Base-by-base conservation (phyloP, 2,329 filamentous ascomycete species). In the Podosphaera xanthii region DNA sequence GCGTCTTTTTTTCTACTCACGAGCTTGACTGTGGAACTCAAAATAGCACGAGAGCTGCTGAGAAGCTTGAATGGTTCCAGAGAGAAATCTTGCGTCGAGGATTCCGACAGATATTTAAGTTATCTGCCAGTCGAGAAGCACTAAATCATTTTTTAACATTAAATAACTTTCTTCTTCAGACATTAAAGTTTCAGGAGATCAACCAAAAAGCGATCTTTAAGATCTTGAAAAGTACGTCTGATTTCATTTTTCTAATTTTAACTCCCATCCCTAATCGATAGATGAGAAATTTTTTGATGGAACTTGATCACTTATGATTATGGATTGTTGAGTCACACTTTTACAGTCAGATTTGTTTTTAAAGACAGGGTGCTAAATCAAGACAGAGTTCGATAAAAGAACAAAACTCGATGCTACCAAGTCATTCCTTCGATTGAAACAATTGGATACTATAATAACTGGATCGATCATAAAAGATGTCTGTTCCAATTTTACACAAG, bases 121-220 rank as follows among this genome's bases (percentile, higher is more conserved):
- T 85, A 55, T 73, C 77, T 33, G 77, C 82, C 58, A 89, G 86
- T 64, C 74, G 75, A 31, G 67, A 73, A 7, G 83, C 87, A 0
- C 78, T 89, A 57, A 72, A 60, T 2, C 77, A 76, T 33, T 94
- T 94, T 66, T 71, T 91, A 61, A 73, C 76, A 55, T 76, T 94
- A 65, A 94, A 94, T 67, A 74, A 79, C 33, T 77, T 80, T 58
- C 76, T 94, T n/a, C 75, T 94, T n/a, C 83, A 83, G 62, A 84
- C 85, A 58, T 75, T 94, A 63, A 82, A 83, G 61, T 94, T 94
- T 65, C 86, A 90, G 66, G 87, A 92, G 67, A 82, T 94, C 63
- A 94, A 94, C 66, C 79, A 80, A 63, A 78, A 78, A 36, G 88
- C 88, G 0, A 80, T 92, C 65, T 74, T 74, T 40, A 94, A 94